phyloP scores from a whole-genome alignment of 2,329 filamentous ascomycete genomes.

The Emericellopsis cladophorae region DNA sequence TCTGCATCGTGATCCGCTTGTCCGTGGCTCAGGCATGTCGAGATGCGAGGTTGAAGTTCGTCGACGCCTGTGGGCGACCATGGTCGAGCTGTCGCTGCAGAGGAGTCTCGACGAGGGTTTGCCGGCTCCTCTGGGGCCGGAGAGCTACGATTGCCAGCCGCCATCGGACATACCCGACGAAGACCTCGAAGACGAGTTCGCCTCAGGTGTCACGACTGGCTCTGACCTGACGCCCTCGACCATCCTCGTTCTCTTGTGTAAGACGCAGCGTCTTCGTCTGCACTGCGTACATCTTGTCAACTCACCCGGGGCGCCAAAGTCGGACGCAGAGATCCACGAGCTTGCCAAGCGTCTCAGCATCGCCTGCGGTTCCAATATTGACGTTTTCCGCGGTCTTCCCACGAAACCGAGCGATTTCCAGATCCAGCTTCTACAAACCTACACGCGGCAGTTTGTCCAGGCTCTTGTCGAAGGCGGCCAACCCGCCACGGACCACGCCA shows the following conservation, averaged over 20 bases:
- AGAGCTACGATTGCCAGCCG: not conserved
- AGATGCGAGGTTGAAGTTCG: not conserved
- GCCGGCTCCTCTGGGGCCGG: not conserved
- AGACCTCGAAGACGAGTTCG: not conserved
- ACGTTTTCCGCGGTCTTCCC: not conserved
- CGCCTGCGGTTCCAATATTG: not conserved
- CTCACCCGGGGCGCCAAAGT: not conserved
- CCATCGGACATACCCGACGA: not conserved
- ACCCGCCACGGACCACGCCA: not conserved
- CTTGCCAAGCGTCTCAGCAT: not conserved
- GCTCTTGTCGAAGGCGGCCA: not conserved
- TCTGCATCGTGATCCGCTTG: not conserved
- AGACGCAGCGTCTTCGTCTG: not conserved
- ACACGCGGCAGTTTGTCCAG: not conserved
- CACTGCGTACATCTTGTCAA: not conserved
- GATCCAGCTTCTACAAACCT: not conserved
- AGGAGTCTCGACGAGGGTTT: not conserved
- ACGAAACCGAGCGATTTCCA: not conserved
- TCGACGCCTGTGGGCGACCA: not conserved
- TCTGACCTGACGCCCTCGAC: not conserved
- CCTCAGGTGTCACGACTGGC: not conserved
- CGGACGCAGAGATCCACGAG: not conserved
- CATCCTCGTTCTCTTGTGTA: not conserved
- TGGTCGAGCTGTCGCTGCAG: not conserved
- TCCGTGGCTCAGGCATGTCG: not conserved